phyloP scores from a whole-genome alignment of 352 stramenopile genomes.

The Globisporangium abappressorium region DNA sequence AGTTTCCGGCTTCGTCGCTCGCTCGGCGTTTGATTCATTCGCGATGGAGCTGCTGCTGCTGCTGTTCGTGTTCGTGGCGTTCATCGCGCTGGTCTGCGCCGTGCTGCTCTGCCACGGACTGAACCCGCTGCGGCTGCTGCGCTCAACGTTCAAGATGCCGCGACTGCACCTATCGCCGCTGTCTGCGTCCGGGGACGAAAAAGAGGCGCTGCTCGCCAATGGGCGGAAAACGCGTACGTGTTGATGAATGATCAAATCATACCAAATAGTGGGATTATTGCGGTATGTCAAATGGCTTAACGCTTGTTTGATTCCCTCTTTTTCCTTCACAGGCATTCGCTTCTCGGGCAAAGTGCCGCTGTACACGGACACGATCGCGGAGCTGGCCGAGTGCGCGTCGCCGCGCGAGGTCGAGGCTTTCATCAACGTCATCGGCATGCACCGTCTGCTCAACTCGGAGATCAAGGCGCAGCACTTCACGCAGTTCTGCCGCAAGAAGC shows the following conservation, averaged over 20 bases:
- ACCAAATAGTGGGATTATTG: not conserved
- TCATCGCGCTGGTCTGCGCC: conserved; percentile 38
- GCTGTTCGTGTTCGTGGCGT: conserved; percentile 32
- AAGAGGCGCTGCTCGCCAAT: conserved; percentile 42
- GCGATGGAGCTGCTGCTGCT: conserved; percentile 40
- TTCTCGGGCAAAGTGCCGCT: conserved; percentile 62
- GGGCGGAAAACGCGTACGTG: conserved; percentile 37
- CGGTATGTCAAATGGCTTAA: not conserved
- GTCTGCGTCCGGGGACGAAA: conserved; percentile 42
- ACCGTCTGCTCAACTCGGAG: conserved; percentile 60
- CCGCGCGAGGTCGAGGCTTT: conserved; percentile 58
- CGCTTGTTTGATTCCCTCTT: not conserved
- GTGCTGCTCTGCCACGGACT: conserved; percentile 54
- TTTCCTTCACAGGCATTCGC: conserved; percentile 24
- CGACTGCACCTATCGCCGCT: conserved; percentile 36
- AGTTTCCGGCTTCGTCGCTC: not conserved
- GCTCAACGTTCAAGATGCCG: conserved; percentile 57
- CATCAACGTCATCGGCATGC: conserved; percentile 46
- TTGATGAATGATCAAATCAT: not conserved
- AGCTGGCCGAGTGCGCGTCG: conserved; percentile 36
- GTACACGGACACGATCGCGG: conserved; percentile 65
- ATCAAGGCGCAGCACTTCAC: conserved; percentile 79
- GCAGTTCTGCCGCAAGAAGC: conserved; percentile 36
- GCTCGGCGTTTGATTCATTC: not conserved
- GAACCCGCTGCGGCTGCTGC: conserved; percentile 56